Base-by-base conservation (phyloP, 371 early-diverging fungal genomes). In the Rhizomucor pusillus region DNA sequence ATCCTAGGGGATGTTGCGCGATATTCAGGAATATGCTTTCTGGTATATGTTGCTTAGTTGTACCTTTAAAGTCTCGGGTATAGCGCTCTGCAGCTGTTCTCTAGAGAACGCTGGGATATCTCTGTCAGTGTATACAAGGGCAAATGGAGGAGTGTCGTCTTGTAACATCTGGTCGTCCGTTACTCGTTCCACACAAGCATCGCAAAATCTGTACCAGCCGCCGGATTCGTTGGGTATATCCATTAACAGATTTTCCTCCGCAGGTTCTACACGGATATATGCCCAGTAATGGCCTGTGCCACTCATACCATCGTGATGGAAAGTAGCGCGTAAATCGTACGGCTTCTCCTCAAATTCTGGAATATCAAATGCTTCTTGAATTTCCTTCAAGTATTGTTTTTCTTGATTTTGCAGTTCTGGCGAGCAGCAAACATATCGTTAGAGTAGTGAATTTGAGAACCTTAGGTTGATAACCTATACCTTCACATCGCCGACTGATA, bases 251-350 rank as follows among this genome's bases (percentile, higher is more conserved):
- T 49, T 54, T 10, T 47, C 43, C 29, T 66, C 59, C 1, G 39
- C 36, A 12, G 58, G 59, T 9, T 66, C 67, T 0, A 69, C 66
- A 59, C 64, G 63, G 18, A 76, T 62, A 37, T 77, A 77, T 1
- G 64, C 73, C 77, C 77, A 77, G 47, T 73, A 64, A 39, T 77
- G 74, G 7, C 74, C 77, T 1, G 69, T 62, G 1, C 74, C 74
- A 23, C 47, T 64, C 47, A 63, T 60, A 12, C 72, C 74, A 53
- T 77, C 74, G 46, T 61, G 65, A 50, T 73, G 63, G 20, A 77
- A 63, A 1, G 66, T 50, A 2, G 74, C 71, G 25, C 69, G 67
- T 2, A 77, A 24, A 6, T 58, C 59, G 39, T 77, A 77, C 1
- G 66, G 64, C 12, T 22, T 48, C 20, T 62, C 54, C 14, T 63